phyloP scores from a whole-genome alignment of 331 rosid species.

The Saraca asoca region DNA sequence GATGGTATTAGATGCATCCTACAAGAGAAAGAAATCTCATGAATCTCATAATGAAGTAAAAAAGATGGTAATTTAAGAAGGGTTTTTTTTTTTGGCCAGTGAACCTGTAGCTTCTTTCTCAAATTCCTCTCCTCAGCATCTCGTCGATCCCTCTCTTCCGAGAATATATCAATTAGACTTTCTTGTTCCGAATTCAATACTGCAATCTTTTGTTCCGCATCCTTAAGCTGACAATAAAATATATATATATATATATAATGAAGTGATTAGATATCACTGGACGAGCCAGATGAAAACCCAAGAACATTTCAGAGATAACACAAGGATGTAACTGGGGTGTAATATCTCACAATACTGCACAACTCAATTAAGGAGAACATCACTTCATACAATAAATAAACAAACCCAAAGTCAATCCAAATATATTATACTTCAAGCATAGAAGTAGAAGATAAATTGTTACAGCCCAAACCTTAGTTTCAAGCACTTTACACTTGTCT shows the following conservation, averaged over 20 bases:
- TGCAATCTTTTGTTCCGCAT: slow-evolving; percentile 51
- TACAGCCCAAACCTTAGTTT: slow-evolving; percentile 53
- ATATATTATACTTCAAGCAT: slow-evolving; percentile 2
- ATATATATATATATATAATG: too few species aligned
- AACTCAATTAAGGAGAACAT: background rate
- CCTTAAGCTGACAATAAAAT: slow-evolving; percentile 54
- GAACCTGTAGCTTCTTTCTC: slow-evolving; percentile 82
- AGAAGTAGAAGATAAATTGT: background rate
- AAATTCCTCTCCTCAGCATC: slow-evolving; percentile 62
- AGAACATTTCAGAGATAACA: background rate
- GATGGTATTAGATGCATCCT: slow-evolving; percentile 76
- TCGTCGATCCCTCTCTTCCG: slow-evolving; percentile 86
- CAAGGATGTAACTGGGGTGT: background rate
- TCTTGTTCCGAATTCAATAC: slow-evolving; percentile 81
- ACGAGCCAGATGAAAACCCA: background rate
- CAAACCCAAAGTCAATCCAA: background rate
- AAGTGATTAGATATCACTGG: too few species aligned
- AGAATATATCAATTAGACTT: slow-evolving; percentile 64
- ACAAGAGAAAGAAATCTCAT: slow-evolving; percentile 16
- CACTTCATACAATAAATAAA: background rate
- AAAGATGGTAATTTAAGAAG: background rate
- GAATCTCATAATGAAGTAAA: background rate
- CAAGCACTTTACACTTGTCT: slow-evolving; percentile 62
- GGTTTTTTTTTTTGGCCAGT: background rate
- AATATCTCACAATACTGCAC: background rate